Base-by-base conservation (phyloP, 495 filamentous ascomycete species). In the Ramalina peruviana region DNA sequence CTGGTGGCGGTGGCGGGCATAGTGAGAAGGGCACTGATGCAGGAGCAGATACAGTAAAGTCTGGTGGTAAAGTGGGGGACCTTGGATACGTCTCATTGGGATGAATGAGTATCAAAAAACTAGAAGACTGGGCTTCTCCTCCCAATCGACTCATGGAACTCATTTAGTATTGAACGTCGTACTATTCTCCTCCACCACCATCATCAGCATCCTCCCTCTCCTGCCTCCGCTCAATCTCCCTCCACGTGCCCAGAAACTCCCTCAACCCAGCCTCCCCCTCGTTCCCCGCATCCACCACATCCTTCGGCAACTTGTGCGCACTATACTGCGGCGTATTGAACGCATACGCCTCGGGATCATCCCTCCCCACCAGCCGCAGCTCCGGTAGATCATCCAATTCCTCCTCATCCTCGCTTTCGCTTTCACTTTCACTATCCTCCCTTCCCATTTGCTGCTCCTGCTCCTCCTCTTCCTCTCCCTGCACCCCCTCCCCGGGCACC, bases 291-390 rank as follows among this genome's bases (percentile, higher is more conserved):
- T 98, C 88, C 17, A 97, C 92, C 19, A 99, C 84, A 47, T 99
- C 92, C 62, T 78, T 85, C 6, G 92, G 92, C 54, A 99, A 62
- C 66, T 99, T 99, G 61, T 95, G 90, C 30, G 92, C 89, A 54
- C 87, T 93, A 61, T 93, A 97, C 64, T 90, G 85, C 15, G 86
- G 76, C 10, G 86, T 84, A 37, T 69, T 79, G 63, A 96, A 94
- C 30, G 77, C 78, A 58, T 88, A 95, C 0, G 86, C 86, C 54
- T 90, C 83, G 10, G 87, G 87, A 57, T 94, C 88, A 57, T 88
- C 80, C 53, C 77, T 78, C 50, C 81, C 80, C 25, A 97, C 74
- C 11, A 99, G 69, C 41, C 92, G 75, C 56, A 97, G 68, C 62
- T 94, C 89, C 0, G 88, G 83, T 5, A 78, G 66, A 0, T 78